phyloP scores from a whole-genome alignment of 768 basidiomycete genomes.

The Gyrodon lividus region DNA sequence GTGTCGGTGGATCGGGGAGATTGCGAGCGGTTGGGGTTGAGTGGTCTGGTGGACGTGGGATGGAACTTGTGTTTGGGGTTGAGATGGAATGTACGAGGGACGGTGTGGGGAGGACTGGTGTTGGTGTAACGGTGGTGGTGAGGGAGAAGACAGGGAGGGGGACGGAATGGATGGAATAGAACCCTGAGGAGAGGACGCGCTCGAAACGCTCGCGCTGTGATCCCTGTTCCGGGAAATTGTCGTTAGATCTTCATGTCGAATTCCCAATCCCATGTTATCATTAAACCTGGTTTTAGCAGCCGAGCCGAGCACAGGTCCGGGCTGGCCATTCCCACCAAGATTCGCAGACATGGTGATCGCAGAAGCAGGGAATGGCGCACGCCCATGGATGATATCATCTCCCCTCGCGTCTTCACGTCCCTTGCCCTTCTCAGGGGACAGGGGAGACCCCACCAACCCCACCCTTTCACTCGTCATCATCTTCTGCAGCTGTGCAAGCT shows the following conservation, averaged over 20 bases:
- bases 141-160: constrained; percentile 56
- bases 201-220: constrained; percentile 72
- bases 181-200: constrained; percentile 68
- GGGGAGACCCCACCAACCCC: constrained; percentile 55
- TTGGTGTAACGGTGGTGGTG: constrained; percentile 31
- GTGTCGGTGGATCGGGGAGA: constrained; percentile 47
- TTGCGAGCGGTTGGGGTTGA: constrained; percentile 15
- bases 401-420: constrained; percentile 15
- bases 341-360: constrained; percentile 2
- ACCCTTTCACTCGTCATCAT: constrained; percentile 75
- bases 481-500: constrained; percentile 63
- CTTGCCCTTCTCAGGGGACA: constrained; percentile 39
- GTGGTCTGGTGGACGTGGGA: constrained; percentile 13
- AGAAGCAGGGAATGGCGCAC: constrained; percentile 28
- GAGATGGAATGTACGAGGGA: constrained; percentile 1
- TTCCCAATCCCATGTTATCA: constrained; percentile 27
- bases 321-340: background rate
- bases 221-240: constrained; percentile 43
- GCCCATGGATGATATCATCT: constrained; percentile 43
- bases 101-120: constrained; percentile 24
- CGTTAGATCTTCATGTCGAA: constrained; percentile 36
- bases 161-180: constrained; percentile 85
- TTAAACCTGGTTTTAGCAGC: constrained; percentile 30
- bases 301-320: constrained; percentile 18
- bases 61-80: constrained; percentile 7